Conservation (phyloP, 768 basidiomycete genomes). For the Nidularia sp. region DNA sequence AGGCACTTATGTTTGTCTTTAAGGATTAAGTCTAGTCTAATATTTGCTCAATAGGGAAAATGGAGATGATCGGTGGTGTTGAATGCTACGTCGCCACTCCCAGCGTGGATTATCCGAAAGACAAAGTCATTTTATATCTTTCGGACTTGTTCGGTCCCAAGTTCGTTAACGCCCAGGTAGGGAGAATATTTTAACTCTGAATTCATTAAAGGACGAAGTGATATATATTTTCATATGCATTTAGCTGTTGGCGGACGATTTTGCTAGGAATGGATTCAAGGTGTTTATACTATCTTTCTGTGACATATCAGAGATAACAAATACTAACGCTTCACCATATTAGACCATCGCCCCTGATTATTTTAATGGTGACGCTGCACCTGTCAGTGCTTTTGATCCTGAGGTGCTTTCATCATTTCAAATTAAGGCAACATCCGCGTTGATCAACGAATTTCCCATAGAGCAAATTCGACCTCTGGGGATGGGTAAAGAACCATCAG, state of each 20-base stretch:
- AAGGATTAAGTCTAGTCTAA: no score
- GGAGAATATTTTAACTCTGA: background rate
- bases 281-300: conserved; percentile 12
- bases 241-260: conserved; percentile 37
- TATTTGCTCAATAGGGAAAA: conserved; percentile 30
- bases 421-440: background rate
- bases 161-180: conserved; percentile 6
- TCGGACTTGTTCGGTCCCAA: conserved; percentile 49
- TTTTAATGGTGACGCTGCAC: conserved; percentile 35
- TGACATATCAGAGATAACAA: background rate
- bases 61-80: conserved; percentile 43
- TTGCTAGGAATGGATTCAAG: conserved; percentile 41
- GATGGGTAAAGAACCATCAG: conserved; percentile 43
- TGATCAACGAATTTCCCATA: background rate
- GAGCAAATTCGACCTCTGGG: conserved; percentile 29
- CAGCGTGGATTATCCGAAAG: conserved; percentile 40
- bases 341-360: conserved; percentile 39
- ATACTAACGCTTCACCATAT: background rate
- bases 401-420: conserved; percentile 1
- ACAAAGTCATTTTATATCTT: conserved; percentile 53
- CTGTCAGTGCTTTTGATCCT: conserved; percentile 27
- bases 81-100: conserved; percentile 53
- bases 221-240: background rate
- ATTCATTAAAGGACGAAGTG: no score
- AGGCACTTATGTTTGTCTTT: conserved; percentile 15